Evolutionary conservation across 2,329 filamentous ascomycete genomes (phyloP).

Genomic region (Nannizzia gypsea): DNA sequence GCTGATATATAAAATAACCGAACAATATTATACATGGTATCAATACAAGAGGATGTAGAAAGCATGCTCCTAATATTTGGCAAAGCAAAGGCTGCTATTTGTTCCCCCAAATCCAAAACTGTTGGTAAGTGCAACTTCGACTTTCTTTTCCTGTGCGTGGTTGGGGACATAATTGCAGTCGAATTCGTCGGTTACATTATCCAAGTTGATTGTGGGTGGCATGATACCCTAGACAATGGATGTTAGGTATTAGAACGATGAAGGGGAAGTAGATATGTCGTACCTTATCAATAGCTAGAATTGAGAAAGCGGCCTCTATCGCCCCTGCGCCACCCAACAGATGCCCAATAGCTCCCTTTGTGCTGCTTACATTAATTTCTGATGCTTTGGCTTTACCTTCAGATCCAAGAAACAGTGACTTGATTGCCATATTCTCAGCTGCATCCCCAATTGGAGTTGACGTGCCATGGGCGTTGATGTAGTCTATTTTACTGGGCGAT

Average conservation of each 20-base stretch:
- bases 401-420: constrained; percentile 59
- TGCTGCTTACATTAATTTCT: constrained; percentile 75
- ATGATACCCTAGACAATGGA: constrained; percentile 50
- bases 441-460: constrained; percentile 74
- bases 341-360: constrained; percentile 87
- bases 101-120: constrained; percentile 98
- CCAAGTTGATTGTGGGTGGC: constrained; percentile 78
- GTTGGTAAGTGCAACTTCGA: constrained; percentile 73
- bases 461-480: constrained; percentile 93
- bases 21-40: not conserved
- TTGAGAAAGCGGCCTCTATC: constrained; percentile 74
- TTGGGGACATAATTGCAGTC: constrained; percentile 77
- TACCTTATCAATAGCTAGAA: constrained; percentile 69
- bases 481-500: constrained; percentile 61
- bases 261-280: constrained; percentile 7
- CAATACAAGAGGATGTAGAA: not conserved
- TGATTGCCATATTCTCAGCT: constrained; percentile 78
- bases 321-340: constrained; percentile 83
- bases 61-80: constrained; percentile 14
- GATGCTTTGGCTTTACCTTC: constrained; percentile 51
- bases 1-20: not conserved
- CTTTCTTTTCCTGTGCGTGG: constrained; percentile 54
- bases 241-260: constrained; percentile 11
- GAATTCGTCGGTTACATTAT: constrained; percentile 52
- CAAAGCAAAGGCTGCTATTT: constrained; percentile 78